Base-by-base conservation (phyloP, 768 basidiomycete species). In the Serpula lacrymans region DNA sequence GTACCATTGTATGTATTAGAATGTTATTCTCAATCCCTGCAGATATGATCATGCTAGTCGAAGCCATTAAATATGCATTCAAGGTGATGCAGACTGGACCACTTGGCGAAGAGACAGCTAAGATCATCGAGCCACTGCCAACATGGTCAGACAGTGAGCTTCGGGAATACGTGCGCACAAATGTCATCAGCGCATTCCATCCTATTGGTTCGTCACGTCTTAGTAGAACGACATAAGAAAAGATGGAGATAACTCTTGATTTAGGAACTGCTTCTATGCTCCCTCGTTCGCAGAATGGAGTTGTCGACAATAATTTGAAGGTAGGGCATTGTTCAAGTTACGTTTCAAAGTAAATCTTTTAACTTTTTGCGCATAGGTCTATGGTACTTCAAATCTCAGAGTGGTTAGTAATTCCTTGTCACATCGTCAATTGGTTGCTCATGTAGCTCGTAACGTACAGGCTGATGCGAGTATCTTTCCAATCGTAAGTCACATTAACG, bases 201-300 rank as follows among this genome's bases (percentile, higher is more conserved):
- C 41, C 43, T 13, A 53, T 53, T 5, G 48, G 49, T 41, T 33
- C 18, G 4, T 25, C 17, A 9, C 17, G 3, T 32, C 12, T 22
- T 18, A 12, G 5, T 10, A 18, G 30, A 16, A 20, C 17, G 39
- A 25, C 38, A 24, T 17, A 40, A 39, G 11, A 21, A 22, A 16
- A 14, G 4, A 18, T 4, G 3, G 11, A 27, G 38, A n/a, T 17
- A 11, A 14, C 20, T 6, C 31, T 6, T 6, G 8, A n/a, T 33
- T 6, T 27, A 50, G 49, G 49, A 17, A 50, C 49, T 0, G 49
- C 49, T 11, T 45, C 43, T 7, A 52, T 45, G 51, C 51, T 53
- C n/a, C 42, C 51, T 28, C 41, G 50, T 10, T 48, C 40, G 7
- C 37, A 39, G 4, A 44, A 52, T 8, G 47, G 50, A 1, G 43